These are phyloP conservation scores for Nadsonia commutata DNA, from an alignment of 1,139 yeast species.

Conservation along the genomic window DNA sequence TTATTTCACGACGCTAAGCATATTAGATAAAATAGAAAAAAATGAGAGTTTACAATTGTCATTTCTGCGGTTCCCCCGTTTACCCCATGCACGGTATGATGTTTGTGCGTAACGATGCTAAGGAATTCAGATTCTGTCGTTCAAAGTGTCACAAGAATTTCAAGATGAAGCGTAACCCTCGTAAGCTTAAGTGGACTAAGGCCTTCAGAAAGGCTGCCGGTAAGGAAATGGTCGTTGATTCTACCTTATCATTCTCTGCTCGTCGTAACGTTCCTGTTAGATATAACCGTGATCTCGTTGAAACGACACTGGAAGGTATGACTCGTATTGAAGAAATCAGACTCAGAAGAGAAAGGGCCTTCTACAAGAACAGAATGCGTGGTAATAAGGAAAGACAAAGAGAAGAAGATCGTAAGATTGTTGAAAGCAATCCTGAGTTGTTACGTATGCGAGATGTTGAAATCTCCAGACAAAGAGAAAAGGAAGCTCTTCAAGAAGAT, in stretches of 20 bases:
- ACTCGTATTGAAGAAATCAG: slow-evolving; percentile 91
- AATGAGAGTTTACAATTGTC: slow-evolving; percentile 92
- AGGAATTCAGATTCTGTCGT: slow-evolving; percentile 93
- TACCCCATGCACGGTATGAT: slow-evolving; percentile 91
- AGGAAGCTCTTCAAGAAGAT: slow-evolving; percentile 33
- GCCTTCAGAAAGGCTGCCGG: slow-evolving; percentile 99
- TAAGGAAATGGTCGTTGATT: slow-evolving; percentile 93
- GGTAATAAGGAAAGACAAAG: slow-evolving; percentile 84
- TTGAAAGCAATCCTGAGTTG: slow-evolving; percentile 76
- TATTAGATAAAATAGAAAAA: neutral
- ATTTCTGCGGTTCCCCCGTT: slow-evolving; percentile 89
- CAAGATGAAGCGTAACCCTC: slow-evolving; percentile 97
- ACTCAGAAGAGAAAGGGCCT: slow-evolving; percentile 91
- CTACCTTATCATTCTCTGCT: slow-evolving; percentile 89
- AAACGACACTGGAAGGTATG: slow-evolving; percentile 91
- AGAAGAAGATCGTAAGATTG: slow-evolving; percentile 76
- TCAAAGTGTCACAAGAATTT: slow-evolving; percentile 95
- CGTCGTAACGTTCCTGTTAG: slow-evolving; percentile 97
- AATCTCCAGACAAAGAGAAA: slow-evolving; percentile 65
- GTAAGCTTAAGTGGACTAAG: slow-evolving; percentile 96
- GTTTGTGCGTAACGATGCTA: slow-evolving; percentile 96
- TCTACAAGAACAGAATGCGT: slow-evolving; percentile 98
- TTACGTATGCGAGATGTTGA: slow-evolving; percentile 89
- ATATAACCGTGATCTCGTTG: slow-evolving; percentile 90
- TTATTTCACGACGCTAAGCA: no score